Evolutionary conservation across 805 yeast genomes (phyloP).

Genomic region (Vanderwaltozyma tropicalis): DNA sequence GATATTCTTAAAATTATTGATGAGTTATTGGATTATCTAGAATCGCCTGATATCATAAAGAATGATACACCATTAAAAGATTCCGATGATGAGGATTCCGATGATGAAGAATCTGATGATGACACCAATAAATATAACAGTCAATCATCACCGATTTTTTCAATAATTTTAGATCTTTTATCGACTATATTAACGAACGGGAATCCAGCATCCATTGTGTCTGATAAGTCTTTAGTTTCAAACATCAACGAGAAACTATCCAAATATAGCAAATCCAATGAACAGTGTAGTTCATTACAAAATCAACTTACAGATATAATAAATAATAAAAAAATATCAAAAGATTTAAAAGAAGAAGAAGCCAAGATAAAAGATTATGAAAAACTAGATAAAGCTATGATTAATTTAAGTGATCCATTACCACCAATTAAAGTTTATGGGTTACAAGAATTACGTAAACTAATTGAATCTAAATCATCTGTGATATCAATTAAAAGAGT

Average conservation of each 20-base stretch:
- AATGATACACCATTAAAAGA: constrained; percentile 35
- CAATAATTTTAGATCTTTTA: constrained; percentile 31
- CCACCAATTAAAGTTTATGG: constrained; percentile 88
- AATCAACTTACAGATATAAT: not conserved
- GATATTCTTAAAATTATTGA: constrained; percentile 45
- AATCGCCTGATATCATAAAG: constrained; percentile 6
- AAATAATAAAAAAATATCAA: not conserved
- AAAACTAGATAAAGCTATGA: constrained; percentile 47
- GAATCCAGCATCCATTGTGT: constrained; percentile 7
- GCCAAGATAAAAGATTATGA: constrained; percentile 24
- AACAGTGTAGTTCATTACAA: not conserved
- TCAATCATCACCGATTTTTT: constrained; percentile 11
- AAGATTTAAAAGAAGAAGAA: not conserved
- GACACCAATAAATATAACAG: too few species aligned
- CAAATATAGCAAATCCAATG: not conserved
- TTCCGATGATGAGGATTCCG: constrained; percentile 21
- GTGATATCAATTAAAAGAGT: constrained; percentile 45
- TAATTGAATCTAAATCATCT: constrained; percentile 41
- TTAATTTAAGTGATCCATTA: constrained; percentile 61
- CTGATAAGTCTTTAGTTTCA: constrained; percentile 17
- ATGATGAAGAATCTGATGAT: constrained; percentile 16
- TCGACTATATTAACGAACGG: constrained; percentile 31
- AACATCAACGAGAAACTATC: constrained; percentile 22
- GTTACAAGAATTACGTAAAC: constrained; percentile 46
- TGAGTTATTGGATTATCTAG: constrained; percentile 28